Percentiles rank a stretch among this genome's conserved stretches.
Evolutionary conservation across 192 early-diverging fungal genomes (phyloP).

Genomic region (Linderina pennispora): DNA sequence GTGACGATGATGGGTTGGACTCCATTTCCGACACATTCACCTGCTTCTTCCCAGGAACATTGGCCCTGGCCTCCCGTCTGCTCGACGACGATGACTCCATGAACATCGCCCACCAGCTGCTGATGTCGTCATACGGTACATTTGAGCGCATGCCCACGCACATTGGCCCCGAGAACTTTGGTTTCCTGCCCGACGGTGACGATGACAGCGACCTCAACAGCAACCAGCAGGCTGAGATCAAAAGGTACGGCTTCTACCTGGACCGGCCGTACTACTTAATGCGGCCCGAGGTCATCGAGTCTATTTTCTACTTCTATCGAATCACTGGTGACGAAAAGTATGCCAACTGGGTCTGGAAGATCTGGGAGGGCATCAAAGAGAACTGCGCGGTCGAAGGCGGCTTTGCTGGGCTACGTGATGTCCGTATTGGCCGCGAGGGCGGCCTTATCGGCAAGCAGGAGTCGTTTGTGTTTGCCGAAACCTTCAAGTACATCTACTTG

Average conservation of each 20-base stretch:
- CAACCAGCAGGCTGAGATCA: constrained; percentile 30
- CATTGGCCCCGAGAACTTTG: constrained; percentile 46
- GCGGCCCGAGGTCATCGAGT: constrained; percentile 88
- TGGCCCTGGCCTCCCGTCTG: constrained; percentile 40
- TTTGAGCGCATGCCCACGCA: constrained; percentile 41
- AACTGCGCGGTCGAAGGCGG: constrained; percentile 62
- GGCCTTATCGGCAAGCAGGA: constrained; percentile 43
- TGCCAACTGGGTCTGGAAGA: constrained; percentile 73
- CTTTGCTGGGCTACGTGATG: constrained; percentile 53
- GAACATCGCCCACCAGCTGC: constrained; percentile 28
- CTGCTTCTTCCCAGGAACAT: constrained; percentile 43
- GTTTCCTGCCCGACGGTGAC: constrained; percentile 35
- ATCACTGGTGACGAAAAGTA: constrained; percentile 86
- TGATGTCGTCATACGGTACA: constrained; percentile 35
- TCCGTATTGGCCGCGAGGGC: constrained; percentile 27
- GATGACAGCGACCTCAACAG: constrained; percentile 25
- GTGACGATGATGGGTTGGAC: constrained; percentile 41
- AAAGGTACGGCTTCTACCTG: constrained; percentile 43
- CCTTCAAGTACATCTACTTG: constrained; percentile 93
- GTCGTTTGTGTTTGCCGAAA: constrained; percentile 91
- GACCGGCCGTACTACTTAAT: constrained; percentile 59
- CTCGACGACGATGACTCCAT: constrained; percentile 32
- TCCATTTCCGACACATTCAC: constrained; percentile 47
- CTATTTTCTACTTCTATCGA: constrained; percentile 78
- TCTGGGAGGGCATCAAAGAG: constrained; percentile 83